A percentile compares a stretch with the other conserved stretches of the same genome.
Evolutionary conservation across 306 rosid genomes (phyloP).

Genomic region (Fragaria vesca): DNA sequence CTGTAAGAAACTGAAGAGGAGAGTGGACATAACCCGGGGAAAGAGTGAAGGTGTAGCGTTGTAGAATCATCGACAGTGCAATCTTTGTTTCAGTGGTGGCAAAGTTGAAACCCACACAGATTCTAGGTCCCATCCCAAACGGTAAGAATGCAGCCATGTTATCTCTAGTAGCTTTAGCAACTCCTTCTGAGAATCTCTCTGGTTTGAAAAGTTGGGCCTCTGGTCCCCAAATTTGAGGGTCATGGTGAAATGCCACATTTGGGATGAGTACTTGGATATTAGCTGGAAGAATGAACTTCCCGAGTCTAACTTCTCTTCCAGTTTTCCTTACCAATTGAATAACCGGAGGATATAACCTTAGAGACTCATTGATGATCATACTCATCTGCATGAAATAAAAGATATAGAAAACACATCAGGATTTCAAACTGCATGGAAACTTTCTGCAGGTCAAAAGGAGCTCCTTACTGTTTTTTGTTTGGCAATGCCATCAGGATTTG

Average conservation of each 20-base stretch:
- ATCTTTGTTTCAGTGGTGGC: conserved; percentile 18
- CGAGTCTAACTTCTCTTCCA: conserved; percentile 7
- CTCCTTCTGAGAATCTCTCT: not conserved
- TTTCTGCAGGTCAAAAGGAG: not conserved
- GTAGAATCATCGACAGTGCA: conserved; percentile 22
- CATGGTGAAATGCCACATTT: not conserved
- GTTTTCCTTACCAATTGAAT: not conserved
- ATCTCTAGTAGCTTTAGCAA: conserved; percentile 13
- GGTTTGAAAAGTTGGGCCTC: conserved; percentile 10
- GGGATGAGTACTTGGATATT: not conserved
- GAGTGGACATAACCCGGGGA: conserved; percentile 17
- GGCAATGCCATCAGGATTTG: conserved; percentile 9
- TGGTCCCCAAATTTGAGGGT: not conserved
- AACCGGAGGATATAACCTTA: too few relatives aligned
- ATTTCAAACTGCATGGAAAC: not conserved
- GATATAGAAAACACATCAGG: not conserved
- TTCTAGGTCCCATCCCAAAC: conserved; percentile 22
- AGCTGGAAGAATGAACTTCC: not conserved
- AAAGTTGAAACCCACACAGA: conserved; percentile 2
- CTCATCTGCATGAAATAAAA: conserved; percentile 10
- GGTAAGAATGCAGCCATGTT: conserved; percentile 18
- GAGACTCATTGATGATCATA: too few relatives aligned
- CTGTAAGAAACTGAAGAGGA: not conserved
- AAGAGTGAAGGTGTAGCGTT: conserved; percentile 7
- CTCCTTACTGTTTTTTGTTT: conserved; percentile 15